Evolutionary conservation across 2,329 filamentous ascomycete genomes (phyloP).

Genomic region (Hypoxylon sp.): DNA sequence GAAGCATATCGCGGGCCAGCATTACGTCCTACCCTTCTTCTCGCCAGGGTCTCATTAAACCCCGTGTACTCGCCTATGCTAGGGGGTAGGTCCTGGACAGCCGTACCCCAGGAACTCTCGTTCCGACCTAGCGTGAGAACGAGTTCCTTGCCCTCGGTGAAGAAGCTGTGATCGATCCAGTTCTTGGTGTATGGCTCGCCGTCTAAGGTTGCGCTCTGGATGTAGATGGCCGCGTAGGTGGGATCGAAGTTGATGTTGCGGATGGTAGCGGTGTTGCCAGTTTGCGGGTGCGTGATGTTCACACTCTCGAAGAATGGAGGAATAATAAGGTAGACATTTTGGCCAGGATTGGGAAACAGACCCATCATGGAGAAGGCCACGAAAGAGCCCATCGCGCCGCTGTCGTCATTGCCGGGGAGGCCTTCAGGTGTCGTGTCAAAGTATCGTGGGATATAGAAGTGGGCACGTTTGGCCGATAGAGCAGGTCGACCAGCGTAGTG

Average conservation of each 20-base stretch:
- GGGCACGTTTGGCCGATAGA: constrained; percentile 64
- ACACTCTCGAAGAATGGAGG: constrained; percentile 74
- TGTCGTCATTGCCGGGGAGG: constrained; percentile 77
- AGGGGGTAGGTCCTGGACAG: constrained; percentile 70
- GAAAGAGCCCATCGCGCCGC: constrained; percentile 77
- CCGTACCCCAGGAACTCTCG: constrained; percentile 75
- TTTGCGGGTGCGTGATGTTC: constrained; percentile 67
- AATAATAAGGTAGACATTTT: constrained; percentile 77
- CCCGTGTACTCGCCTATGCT: constrained; percentile 59
- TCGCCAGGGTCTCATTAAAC: constrained; percentile 41
- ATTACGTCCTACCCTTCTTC: constrained; percentile 12
- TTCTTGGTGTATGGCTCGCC: constrained; percentile 71
- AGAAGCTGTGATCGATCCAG: constrained; percentile 77
- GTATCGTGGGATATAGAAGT: constrained; percentile 73
- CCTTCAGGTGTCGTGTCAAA: constrained; percentile 70
- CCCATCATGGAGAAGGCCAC: constrained; percentile 76
- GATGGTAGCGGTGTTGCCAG: constrained; percentile 70
- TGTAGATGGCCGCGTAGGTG: constrained; percentile 67
- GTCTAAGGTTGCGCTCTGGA: constrained; percentile 73
- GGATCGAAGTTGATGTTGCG: constrained; percentile 72
- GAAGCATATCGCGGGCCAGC: constrained; percentile 21
- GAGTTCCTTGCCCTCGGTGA: constrained; percentile 71
- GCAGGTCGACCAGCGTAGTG: constrained; percentile 75
- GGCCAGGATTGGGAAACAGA: constrained; percentile 75
- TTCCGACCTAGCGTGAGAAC: constrained; percentile 70